Evolutionary conservation across 1,284 basidiomycete genomes (phyloP), one percentile per base, ranked within the genome.

Genomic region (Neotropicomus parvogracilis): DNA sequence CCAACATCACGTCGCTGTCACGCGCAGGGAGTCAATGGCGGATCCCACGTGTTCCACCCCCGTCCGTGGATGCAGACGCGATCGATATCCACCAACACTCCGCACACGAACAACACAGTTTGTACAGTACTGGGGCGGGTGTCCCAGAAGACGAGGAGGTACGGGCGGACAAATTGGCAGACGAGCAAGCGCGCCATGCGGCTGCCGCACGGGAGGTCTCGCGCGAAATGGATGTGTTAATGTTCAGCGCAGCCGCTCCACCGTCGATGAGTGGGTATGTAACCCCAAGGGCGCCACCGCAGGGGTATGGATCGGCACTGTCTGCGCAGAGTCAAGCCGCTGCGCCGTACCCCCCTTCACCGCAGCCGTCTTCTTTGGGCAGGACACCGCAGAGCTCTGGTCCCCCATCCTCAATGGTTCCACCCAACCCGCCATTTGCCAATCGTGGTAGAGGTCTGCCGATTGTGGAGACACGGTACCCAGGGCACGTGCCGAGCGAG

Each of bases 161-260:
- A 24, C 43, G 35, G 16, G 55, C 47, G 13, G 51, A 49, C 4
- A 61, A 60, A 40, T 54, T 40, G 3, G 56, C 57, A 0, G 71
- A 75, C 14, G 71, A 75, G 50, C 54, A 63, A 2, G 71, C 71
- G 7, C 69, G 78, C 24, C 79, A 83, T 55, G 79, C 77, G 3
- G 84, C 83, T 9, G 85, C 81, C 17, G 83, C 83, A 4, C 74
- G 80, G 14, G 83, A 85, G 61, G 73, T 89, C 3, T 75, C 76
- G 9, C 74, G 77, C 10, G 85, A 86, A 59, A 58, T 87, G 47
- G 81, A 84, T 49, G 69, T 75, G 6, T 61, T 85, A 16, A 73
- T 70, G 48, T 77, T 77, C 53, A 73, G 59, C 49, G 71, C 78
- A 2, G 70, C 73, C 38, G 52, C 52, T 20, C 52, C 50, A 1